A percentile compares a stretch with the other conserved stretches of the same genome.
phyloP scores from a whole-genome alignment of 2,329 filamentous ascomycete species.

The Verticillium isaacii region DNA sequence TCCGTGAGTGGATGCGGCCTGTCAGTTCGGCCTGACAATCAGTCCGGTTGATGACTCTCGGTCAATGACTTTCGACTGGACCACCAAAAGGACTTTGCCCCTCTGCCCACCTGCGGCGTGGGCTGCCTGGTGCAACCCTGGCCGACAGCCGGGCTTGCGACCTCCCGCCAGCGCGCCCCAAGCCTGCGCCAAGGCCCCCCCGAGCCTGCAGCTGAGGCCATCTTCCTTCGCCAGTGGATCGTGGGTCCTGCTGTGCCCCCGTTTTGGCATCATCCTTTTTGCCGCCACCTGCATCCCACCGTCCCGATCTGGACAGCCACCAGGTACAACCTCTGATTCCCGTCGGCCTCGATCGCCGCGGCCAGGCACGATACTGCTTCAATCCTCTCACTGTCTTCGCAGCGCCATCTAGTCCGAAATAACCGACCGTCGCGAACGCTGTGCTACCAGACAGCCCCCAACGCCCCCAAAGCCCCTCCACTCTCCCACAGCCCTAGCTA shows the following conservation, averaged over 20 bases:
- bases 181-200: conserved; percentile 34
- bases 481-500: conserved; percentile 1
- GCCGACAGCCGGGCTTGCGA: conserved; percentile 23
- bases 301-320: not conserved
- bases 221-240: not conserved
- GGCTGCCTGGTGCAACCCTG: not conserved
- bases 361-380: not conserved
- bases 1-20: not conserved
- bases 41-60: not conserved
- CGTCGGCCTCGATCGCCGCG: not conserved
- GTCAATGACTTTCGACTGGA: not conserved
- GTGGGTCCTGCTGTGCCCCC: not conserved
- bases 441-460: not conserved
- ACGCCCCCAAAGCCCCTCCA: not conserved
- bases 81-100: not conserved
- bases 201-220: not conserved
- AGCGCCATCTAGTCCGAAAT: not conserved
- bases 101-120: not conserved
- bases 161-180: conserved; percentile 52
- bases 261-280: not conserved
- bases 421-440: not conserved
- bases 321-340: not conserved
- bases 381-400: not conserved
- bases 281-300: not conserved
- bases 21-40: not conserved